Evolutionary conservation across 345 rosid species (phyloP).

Genomic region (Euphorbia peplus): DNA sequence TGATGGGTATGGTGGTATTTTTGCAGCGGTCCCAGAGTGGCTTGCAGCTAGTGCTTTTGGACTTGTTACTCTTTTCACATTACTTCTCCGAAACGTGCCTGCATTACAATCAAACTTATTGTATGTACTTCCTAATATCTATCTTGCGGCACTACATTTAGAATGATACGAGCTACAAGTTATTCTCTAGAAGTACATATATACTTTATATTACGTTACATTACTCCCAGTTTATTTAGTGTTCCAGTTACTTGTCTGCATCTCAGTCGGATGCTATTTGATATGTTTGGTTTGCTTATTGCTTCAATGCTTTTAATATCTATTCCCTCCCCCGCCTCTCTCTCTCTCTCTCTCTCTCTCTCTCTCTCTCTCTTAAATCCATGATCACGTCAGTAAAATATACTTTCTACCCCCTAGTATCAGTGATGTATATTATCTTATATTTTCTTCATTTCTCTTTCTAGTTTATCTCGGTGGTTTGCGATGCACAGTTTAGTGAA

Average conservation of each 20-base stretch:
- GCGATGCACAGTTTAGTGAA: not conserved
- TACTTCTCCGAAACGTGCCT: conserved; percentile 90
- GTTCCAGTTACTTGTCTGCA: not conserved
- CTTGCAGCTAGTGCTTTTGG: conserved; percentile 96
- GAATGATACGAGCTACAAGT: not conserved
- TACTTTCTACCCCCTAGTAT: not conserved
- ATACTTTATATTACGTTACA: not conserved
- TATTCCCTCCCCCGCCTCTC: too few species aligned
- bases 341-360: not conserved
- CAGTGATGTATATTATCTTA: not conserved
- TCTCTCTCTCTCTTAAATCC: not conserved
- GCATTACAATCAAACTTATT: conserved; percentile 73
- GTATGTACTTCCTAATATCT: conserved; percentile 44
- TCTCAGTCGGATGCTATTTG: not conserved
- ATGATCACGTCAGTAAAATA: not conserved
- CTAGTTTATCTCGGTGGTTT: not conserved
- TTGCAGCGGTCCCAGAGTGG: conserved; percentile 95
- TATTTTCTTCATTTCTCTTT: not conserved
- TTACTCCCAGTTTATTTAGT: not conserved
- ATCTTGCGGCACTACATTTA: not conserved
- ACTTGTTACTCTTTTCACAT: conserved; percentile 67
- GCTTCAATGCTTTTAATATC: too few species aligned
- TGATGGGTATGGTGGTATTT: conserved; percentile 9
- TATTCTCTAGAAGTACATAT: not conserved
- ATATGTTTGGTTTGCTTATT: not conserved